A percentile compares a stretch with the other conserved stretches of the same genome.
phyloP scores from a whole-genome alignment of 805 yeast species.

The Wickerhamomyces sydowiorum region DNA sequence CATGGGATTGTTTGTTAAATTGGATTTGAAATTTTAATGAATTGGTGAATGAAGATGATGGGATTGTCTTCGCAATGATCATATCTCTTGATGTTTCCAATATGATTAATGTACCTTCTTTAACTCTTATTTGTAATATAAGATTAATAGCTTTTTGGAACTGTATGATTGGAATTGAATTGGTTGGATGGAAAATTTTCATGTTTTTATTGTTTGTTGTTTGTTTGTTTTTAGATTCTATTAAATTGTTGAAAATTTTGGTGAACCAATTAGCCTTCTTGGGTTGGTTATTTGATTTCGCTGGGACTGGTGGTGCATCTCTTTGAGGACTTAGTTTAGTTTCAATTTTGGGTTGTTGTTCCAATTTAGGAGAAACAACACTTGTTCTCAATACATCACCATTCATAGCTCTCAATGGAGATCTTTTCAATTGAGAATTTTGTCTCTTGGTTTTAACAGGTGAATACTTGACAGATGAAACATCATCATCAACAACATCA shows the following conservation, averaged over 20 bases:
- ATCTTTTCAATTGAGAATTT: slow-evolving; percentile 14
- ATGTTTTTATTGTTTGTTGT: background rate
- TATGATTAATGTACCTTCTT: slow-evolving; percentile 44
- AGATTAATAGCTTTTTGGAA: slow-evolving; percentile 25
- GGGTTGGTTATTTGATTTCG: slow-evolving; percentile 13
- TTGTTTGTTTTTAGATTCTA: slow-evolving; percentile 8
- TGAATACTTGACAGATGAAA: background rate
- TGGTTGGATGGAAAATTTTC: slow-evolving; percentile 9
- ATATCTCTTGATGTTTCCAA: slow-evolving; percentile 38
- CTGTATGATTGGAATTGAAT: slow-evolving; percentile 11
- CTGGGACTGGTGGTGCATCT: slow-evolving; percentile 20
- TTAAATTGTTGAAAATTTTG: slow-evolving; percentile 26
- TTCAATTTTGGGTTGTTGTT: slow-evolving; percentile 1
- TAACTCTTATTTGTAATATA: slow-evolving; percentile 38
- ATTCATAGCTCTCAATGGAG: slow-evolving; percentile 6
- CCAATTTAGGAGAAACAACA: background rate
- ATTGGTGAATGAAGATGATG: slow-evolving; percentile 40
- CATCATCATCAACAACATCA: background rate
- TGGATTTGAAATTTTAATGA: slow-evolving; percentile 42
- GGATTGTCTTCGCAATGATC: slow-evolving; percentile 38
- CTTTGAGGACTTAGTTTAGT: slow-evolving; percentile 10
- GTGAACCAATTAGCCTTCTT: slow-evolving; percentile 33
- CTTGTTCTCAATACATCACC: slow-evolving; percentile 15
- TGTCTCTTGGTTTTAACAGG: background rate
- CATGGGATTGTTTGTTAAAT: slow-evolving; percentile 31